These are phyloP conservation scores for Scenedesmus sp. DNA, from an alignment of 163 green algal genomes.

Conservation along the genomic window DNA sequence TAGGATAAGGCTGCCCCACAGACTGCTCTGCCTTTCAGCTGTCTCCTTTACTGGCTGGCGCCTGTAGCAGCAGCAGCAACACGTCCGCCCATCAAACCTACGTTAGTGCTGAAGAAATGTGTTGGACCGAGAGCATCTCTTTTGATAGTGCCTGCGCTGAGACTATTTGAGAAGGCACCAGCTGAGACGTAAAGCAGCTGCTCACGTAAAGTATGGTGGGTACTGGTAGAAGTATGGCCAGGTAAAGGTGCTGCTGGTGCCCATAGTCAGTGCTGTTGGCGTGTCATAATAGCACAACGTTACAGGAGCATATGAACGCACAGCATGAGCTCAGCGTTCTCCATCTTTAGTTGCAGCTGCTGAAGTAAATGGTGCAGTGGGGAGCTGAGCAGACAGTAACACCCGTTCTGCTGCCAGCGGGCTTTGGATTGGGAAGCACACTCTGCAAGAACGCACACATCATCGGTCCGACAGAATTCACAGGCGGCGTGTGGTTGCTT, in stretches of 20 bases:
- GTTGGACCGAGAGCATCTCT: neutral
- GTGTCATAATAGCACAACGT: neutral
- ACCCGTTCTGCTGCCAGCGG: neutral
- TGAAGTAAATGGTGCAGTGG: neutral
- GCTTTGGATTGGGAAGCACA: neutral
- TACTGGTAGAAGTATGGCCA: slow-evolving; percentile 76
- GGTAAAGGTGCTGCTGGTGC: slow-evolving; percentile 31
- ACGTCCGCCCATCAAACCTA: neutral
- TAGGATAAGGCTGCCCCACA: slow-evolving; percentile 86
- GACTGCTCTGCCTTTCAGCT: slow-evolving; percentile 80
- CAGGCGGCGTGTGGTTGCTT: neutral
- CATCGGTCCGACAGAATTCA: neutral
- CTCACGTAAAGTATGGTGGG: slow-evolving; percentile 78
- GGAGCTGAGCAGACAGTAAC: neutral
- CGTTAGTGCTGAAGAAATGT: neutral
- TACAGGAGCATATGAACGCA: neutral
- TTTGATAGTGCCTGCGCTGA: neutral
- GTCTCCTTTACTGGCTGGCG: slow-evolving; percentile 88
- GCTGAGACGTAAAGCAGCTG: neutral
- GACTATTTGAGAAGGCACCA: neutral
- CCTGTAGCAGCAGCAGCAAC: neutral
- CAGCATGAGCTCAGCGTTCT: neutral
- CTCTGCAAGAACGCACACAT: neutral
- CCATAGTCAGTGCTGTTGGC: neutral
- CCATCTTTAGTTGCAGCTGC: neutral